phyloP scores from a whole-genome alignment of 2,329 filamentous ascomycete genomes.

The Stagonosporopsis vannaccii region DNA sequence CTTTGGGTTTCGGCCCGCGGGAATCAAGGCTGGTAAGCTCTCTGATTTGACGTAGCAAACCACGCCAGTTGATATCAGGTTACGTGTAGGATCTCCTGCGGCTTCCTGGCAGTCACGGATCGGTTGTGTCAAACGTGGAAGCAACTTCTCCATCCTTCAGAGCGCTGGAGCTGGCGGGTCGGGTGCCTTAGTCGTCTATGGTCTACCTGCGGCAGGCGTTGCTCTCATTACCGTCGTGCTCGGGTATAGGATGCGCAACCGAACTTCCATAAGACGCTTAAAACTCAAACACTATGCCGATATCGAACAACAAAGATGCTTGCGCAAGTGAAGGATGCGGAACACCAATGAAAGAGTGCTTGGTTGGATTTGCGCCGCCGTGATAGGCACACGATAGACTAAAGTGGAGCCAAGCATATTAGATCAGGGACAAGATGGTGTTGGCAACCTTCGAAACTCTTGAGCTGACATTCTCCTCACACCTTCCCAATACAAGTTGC shows the following conservation, averaged over 20 bases:
- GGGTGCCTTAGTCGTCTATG: not conserved
- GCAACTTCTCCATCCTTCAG: conserved; percentile 27
- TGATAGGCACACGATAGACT: not conserved
- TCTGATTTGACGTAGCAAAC: not conserved
- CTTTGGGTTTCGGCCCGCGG: not conserved
- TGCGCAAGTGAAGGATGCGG: not conserved
- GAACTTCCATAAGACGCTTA: not conserved
- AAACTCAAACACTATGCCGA: not conserved
- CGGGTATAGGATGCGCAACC: not conserved
- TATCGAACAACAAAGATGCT: not conserved
- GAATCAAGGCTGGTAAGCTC: not conserved
- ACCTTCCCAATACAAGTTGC: not conserved
- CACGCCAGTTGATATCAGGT: not conserved
- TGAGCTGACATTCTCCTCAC: not conserved
- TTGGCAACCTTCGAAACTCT: not conserved
- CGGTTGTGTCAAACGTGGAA: conserved; percentile 24
- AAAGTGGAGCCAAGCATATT: not conserved
- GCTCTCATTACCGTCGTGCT: not conserved
- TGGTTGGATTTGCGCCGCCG: not conserved
- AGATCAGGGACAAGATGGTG: not conserved
- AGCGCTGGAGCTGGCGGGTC: conserved; percentile 29
- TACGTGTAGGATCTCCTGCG: conserved; percentile 21
- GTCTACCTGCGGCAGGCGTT: conserved; percentile 11
- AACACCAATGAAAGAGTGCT: not conserved
- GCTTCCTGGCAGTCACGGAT: conserved; percentile 22